These are phyloP conservation scores for Lantana camara DNA, from an alignment of 257 asterid genomes.

Conservation along the genomic window DNA sequence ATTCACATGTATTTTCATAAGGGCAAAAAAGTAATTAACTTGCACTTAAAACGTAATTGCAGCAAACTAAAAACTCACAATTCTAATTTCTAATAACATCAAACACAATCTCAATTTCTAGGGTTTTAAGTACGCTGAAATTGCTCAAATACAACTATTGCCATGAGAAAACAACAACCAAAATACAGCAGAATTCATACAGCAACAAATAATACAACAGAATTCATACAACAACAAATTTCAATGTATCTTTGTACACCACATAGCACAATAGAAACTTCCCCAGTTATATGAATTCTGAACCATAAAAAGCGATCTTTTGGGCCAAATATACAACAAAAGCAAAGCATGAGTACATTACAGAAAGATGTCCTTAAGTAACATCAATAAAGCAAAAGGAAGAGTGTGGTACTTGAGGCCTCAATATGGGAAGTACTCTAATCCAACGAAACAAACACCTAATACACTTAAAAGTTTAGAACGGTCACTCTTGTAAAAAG, in stretches of 20 bases:
- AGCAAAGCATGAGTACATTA: neutral
- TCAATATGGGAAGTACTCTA: conserved; percentile 5
- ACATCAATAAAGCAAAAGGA: conserved; percentile 10
- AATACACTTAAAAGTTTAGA: neutral
- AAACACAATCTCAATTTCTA: too few relatives aligned
- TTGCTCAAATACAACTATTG: too few relatives aligned
- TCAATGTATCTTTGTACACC: conserved; percentile 13
- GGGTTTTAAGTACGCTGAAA: too few relatives aligned
- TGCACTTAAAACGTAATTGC: too few relatives aligned
- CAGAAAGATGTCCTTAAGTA: neutral
- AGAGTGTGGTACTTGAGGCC: conserved; percentile 9
- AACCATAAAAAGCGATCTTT: conserved; percentile 18
- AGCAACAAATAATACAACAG: too few relatives aligned
- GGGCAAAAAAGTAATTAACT: too few relatives aligned
- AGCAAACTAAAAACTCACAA: too few relatives aligned
- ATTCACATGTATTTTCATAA: too few relatives aligned
- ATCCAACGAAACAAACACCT: conserved; percentile 2
- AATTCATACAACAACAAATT: conserved; percentile 3
- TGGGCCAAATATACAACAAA: neutral
- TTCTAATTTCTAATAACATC: too few relatives aligned
- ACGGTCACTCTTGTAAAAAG: conserved; percentile 2
- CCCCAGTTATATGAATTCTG: neutral
- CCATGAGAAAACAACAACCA: conserved; percentile 15
- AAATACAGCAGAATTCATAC: conserved; percentile 7
- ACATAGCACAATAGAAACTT: conserved; percentile 16